phyloP scores from a whole-genome alignment of 2,329 filamentous ascomycete genomes.

The Colletotrichum sojae region DNA sequence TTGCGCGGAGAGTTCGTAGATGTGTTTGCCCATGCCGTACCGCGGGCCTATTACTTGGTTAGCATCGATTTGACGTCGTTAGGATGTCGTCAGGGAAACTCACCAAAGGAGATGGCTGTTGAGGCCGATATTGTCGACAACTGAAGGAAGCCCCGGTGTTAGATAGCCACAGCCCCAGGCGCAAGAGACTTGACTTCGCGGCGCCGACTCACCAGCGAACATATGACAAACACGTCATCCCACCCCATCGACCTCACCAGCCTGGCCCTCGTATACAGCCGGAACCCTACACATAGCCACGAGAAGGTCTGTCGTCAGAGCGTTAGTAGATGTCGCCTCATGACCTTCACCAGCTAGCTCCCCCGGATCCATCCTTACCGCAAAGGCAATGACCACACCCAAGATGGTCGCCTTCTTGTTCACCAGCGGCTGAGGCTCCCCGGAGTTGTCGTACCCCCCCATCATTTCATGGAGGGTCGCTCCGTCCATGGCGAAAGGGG shows the following conservation, averaged over 20 bases:
- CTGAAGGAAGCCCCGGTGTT: not conserved
- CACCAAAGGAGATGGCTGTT: constrained; percentile 25
- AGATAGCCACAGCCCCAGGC: not conserved
- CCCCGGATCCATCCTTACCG: constrained; percentile 41
- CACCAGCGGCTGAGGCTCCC: constrained; percentile 48
- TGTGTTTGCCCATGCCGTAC: constrained; percentile 46
- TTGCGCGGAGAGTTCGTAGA: constrained; percentile 36
- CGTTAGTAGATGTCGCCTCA: no score
- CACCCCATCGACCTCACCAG: constrained; percentile 49
- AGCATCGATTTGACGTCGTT: not conserved
- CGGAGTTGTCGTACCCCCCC: constrained; percentile 33
- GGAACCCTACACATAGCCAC: constrained; percentile 48
- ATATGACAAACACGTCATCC: constrained; percentile 53
- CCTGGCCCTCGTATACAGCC: constrained; percentile 47
- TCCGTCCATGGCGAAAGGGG: constrained; percentile 30
- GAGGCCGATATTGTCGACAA: constrained; percentile 24
- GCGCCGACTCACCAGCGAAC: constrained; percentile 47
- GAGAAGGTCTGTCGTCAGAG: constrained; percentile 44
- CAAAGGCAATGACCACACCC: constrained; percentile 48
- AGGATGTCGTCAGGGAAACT: not conserved
- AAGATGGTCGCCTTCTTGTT: constrained; percentile 48
- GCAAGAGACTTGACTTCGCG: constrained; percentile 13
- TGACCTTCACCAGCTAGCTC: no score
- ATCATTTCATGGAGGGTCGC: constrained; percentile 12
- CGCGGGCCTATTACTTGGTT: constrained; percentile 39